Evolutionary conservation across 2,329 filamentous ascomycete species (phyloP).

Genomic region (Xylariaceae sp.): DNA sequence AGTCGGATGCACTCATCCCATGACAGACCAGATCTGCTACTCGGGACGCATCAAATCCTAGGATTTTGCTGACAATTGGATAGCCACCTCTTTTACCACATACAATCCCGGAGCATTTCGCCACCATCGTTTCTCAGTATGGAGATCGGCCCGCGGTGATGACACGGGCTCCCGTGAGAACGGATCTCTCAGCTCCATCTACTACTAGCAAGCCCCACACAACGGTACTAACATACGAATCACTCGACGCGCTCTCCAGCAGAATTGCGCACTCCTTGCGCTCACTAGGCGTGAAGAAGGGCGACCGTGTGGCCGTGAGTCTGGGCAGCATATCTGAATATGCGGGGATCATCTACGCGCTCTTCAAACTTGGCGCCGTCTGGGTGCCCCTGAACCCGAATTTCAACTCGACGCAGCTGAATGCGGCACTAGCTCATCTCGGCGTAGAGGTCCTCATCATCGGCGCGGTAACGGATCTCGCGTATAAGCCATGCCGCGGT

Average conservation of each 20-base stretch:
- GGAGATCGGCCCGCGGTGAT: constrained; percentile 61
- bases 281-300: constrained; percentile 68
- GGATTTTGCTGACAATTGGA: constrained; percentile 4
- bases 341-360: constrained; percentile 77
- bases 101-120: constrained; percentile 70
- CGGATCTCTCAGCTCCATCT: constrained; percentile 19
- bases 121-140: constrained; percentile 55
- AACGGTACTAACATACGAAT: constrained; percentile 64
- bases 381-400: constrained; percentile 89
- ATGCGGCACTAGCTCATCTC: constrained; percentile 72
- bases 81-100: constrained; percentile 62
- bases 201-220: constrained; percentile 48
- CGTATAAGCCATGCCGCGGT: constrained; percentile 55
- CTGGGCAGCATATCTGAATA: constrained; percentile 83
- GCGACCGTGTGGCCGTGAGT: constrained; percentile 78
- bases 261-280: constrained; percentile 65
- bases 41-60: not conserved
- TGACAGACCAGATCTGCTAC: not conserved
- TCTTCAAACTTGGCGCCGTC: constrained; percentile 92
- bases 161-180: constrained; percentile 39
- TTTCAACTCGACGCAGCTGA: constrained; percentile 76
- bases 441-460: constrained; percentile 70
- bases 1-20: not conserved
- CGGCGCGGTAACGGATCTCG: constrained; percentile 79
- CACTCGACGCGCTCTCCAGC: constrained; percentile 72